phyloP scores from a whole-genome alignment of 495 filamentous ascomycete species.

The Evernia prunastri region DNA sequence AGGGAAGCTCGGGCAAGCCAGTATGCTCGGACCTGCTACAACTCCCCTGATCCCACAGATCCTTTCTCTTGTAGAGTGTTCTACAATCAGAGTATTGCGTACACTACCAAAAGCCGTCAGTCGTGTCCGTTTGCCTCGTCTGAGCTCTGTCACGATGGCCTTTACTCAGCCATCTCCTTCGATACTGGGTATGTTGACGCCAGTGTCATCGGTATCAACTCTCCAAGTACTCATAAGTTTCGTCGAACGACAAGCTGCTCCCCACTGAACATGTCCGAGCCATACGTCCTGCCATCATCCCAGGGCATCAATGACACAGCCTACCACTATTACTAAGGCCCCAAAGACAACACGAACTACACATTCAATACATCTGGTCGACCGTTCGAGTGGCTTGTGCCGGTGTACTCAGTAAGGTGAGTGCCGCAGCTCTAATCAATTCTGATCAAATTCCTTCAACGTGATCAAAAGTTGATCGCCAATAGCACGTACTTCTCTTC shows the following conservation, averaged over 20 bases:
- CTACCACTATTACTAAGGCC: conserved; percentile 25
- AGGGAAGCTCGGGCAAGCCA: conserved; percentile 23
- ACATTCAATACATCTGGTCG: conserved; percentile 23
- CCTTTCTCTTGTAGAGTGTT: conserved; percentile 23
- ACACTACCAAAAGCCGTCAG: conserved; percentile 9
- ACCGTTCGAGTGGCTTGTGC: conserved; percentile 23
- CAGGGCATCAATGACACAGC: conserved; percentile 13
- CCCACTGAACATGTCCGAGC: conserved; percentile 25
- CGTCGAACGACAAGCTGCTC: conserved; percentile 25
- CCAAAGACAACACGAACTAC: conserved; percentile 12
- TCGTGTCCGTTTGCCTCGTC: conserved; percentile 25
- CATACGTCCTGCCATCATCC: conserved; percentile 8
- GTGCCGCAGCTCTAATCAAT: neutral
- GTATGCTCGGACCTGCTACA: conserved; percentile 27
- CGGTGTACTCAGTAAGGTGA: conserved; percentile 26
- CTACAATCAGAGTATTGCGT: conserved; percentile 24
- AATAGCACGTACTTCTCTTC: conserved; percentile 16
- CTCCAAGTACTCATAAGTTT: conserved; percentile 18
- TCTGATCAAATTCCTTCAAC: neutral
- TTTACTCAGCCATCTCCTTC: conserved; percentile 22
- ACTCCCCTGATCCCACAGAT: neutral
- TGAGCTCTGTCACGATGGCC: conserved; percentile 16
- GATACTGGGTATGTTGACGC: conserved; percentile 26
- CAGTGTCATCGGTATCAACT: conserved; percentile 25
- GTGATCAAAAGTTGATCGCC: neutral